These are phyloP conservation scores for Fusarium sp. DNA, from an alignment of 2,329 filamentous ascomycete species.

Conservation along the genomic window DNA sequence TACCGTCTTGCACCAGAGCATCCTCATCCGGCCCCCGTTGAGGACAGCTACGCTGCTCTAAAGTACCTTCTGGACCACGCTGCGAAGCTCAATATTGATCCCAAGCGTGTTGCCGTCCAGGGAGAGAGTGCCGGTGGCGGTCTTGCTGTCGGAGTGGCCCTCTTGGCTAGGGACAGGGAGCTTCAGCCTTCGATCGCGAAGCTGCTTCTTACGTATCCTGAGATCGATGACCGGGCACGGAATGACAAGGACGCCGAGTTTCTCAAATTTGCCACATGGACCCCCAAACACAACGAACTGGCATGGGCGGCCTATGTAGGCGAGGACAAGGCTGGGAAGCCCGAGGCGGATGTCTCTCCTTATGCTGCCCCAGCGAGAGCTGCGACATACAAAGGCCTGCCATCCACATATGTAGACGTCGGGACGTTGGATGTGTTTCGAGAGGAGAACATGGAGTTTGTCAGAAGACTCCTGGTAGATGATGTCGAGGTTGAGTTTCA, in stretches of 20 bases:
- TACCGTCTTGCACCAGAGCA: conserved; percentile 40
- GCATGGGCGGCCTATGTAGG: conserved; percentile 39
- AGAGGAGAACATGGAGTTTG: conserved; percentile 34
- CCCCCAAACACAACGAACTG: conserved; percentile 4
- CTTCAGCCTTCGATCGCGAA: conserved; percentile 28
- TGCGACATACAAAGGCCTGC: conserved; percentile 16
- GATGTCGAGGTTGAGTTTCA: conserved; percentile 41
- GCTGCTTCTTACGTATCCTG: conserved; percentile 33
- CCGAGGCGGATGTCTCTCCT: conserved; percentile 18
- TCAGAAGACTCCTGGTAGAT: conserved; percentile 29
- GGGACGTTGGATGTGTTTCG: conserved; percentile 37
- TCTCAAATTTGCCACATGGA: conserved; percentile 27
- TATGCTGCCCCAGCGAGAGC: conserved; percentile 38
- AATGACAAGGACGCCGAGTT: conserved; percentile 8
- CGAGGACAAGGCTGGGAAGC: conserved; percentile 27
- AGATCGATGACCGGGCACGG: conserved; percentile 33
- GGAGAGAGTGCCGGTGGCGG: conserved; percentile 36
- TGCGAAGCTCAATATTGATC: conserved; percentile 28
- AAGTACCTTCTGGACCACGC: conserved; percentile 29
- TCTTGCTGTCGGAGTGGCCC: conserved; percentile 18
- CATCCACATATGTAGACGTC: conserved; percentile 33
- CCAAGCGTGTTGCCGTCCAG: conserved; percentile 26
- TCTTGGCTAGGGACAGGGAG: conserved; percentile 32
- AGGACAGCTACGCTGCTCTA: conserved; percentile 36
- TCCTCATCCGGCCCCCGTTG: conserved; percentile 16